Percentiles rank a stretch among this genome's conserved stretches.
Conservation (phyloP, 345 rosid species). For the Eutrema japonicum region DNA sequence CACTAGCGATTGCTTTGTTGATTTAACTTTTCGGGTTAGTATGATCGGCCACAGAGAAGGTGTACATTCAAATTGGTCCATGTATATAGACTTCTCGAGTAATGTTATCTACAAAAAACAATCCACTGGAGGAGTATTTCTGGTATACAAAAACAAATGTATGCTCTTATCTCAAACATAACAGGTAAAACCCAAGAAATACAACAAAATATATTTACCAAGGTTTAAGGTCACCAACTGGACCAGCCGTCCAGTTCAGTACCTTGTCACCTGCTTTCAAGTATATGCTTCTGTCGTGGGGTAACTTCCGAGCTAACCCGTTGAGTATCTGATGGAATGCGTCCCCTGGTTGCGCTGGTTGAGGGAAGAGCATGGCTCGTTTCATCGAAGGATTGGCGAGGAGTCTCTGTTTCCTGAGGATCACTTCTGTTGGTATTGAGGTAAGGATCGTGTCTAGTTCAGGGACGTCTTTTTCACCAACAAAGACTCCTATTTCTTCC, state of each 20-base stretch:
- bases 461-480: slow-evolving; percentile 85
- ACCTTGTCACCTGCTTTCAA: slow-evolving; percentile 61
- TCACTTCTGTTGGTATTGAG: slow-evolving; percentile 74
- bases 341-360: slow-evolving; percentile 88
- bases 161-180: slow-evolving; percentile 10
- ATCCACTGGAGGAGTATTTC: slow-evolving; percentile 16
- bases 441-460: slow-evolving; percentile 80
- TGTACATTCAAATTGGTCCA: slow-evolving; percentile 11
- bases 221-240: slow-evolving; percentile 82
- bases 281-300: slow-evolving; percentile 59
- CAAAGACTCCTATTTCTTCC: slow-evolving; percentile 96
- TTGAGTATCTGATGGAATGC: slow-evolving; percentile 96
- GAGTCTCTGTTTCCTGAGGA: slow-evolving; percentile 87
- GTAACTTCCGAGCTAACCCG: slow-evolving; percentile 86
- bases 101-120: slow-evolving; percentile 36
- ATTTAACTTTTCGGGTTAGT: not conserved
- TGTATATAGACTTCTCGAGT: slow-evolving; percentile 2
- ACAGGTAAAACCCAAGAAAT: slow-evolving; percentile 12
- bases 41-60: not conserved
- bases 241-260: slow-evolving; percentile 93
- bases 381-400: slow-evolving; percentile 97
- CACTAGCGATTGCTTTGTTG: not conserved
- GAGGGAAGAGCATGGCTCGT: slow-evolving; percentile 90
- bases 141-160: not conserved
- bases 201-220: slow-evolving; percentile 52